A percentile compares a stretch with the other conserved stretches of the same genome.
phyloP scores from a whole-genome alignment of 2,329 filamentous ascomycete genomes.

The Orbilia oligospora region DNA sequence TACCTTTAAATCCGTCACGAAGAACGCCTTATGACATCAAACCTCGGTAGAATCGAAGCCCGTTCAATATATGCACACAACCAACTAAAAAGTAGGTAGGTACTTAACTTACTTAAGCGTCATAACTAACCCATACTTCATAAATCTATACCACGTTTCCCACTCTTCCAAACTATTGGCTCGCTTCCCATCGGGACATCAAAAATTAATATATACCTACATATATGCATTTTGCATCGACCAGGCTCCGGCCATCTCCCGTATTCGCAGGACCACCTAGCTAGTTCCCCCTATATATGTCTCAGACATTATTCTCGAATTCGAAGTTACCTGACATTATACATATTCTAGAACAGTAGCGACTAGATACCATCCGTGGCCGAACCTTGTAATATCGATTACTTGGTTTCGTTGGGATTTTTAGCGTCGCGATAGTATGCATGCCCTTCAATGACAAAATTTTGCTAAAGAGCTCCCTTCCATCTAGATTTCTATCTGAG shows the following conservation, averaged over 20 bases:
- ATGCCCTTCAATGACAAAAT: too few relatives aligned
- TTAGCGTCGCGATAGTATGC: too few relatives aligned
- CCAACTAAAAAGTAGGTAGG: too few relatives aligned
- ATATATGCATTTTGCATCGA: too few relatives aligned
- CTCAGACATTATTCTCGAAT: neutral
- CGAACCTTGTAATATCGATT: neutral
- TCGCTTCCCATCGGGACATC: constrained; percentile 31
- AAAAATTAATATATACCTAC: neutral
- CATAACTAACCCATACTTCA: too few relatives aligned
- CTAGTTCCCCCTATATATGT: neutral
- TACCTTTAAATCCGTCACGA: neutral
- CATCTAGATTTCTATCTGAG: too few relatives aligned
- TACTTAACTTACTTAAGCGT: too few relatives aligned
- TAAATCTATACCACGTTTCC: constrained; percentile 25
- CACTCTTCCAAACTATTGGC: constrained; percentile 14
- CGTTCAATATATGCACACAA: too few relatives aligned
- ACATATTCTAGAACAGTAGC: neutral
- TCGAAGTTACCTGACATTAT: neutral
- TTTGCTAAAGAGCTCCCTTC: too few relatives aligned
- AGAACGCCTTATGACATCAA: neutral
- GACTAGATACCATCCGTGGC: neutral
- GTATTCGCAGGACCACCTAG: neutral
- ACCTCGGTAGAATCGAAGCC: neutral
- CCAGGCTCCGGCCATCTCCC: too few relatives aligned
- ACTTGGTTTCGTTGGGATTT: neutral